These are phyloP conservation scores for Tuber aestivum DNA, from an alignment of 495 filamentous ascomycete species.

Conservation along the genomic window DNA sequence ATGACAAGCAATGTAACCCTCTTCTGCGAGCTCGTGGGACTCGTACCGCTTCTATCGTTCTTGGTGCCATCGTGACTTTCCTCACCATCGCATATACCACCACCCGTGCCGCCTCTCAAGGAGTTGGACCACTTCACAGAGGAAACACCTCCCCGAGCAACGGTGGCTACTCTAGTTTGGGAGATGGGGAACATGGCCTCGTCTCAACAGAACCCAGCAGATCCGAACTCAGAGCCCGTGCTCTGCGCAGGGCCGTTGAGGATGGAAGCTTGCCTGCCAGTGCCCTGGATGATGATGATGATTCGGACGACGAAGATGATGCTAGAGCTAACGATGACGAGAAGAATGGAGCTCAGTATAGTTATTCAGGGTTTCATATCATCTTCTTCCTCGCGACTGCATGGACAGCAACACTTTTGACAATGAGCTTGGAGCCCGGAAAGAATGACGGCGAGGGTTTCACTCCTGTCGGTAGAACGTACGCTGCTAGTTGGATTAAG, in stretches of 20 bases:
- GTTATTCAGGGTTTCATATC: constrained; percentile 91
- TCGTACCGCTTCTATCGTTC: constrained; percentile 77
- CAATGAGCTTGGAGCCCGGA: constrained; percentile 67
- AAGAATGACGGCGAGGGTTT: constrained; percentile 58
- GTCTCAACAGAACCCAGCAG: constrained; percentile 83
- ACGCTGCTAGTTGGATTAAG: constrained; percentile 99
- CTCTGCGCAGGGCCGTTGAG: constrained; percentile 84
- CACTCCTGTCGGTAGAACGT: constrained; percentile 84
- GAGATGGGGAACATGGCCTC: constrained; percentile 71
- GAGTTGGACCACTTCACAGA: constrained; percentile 68
- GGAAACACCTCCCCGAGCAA: constrained; percentile 57
- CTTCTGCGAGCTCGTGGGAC: constrained; percentile 81
- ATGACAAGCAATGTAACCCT: constrained; percentile 91
- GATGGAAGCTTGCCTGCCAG: constrained; percentile 86
- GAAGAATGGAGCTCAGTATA: constrained; percentile 82
- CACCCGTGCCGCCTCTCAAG: constrained; percentile 90
- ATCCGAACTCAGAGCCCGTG: constrained; percentile 86
- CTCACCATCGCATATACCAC: constrained; percentile 96
- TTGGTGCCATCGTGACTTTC: constrained; percentile 94
- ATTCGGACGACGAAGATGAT: constrained; percentile 58
- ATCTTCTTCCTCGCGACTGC: constrained; percentile 95
- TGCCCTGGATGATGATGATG: constrained; percentile 74
- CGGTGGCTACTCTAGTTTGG: constrained; percentile 53
- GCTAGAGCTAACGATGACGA: constrained; percentile 75
- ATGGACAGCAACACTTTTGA: constrained; percentile 91